These are phyloP conservation scores for Yamadazyma akitaensis DNA, from an alignment of 805 yeast genomes.

Conservation along the genomic window DNA sequence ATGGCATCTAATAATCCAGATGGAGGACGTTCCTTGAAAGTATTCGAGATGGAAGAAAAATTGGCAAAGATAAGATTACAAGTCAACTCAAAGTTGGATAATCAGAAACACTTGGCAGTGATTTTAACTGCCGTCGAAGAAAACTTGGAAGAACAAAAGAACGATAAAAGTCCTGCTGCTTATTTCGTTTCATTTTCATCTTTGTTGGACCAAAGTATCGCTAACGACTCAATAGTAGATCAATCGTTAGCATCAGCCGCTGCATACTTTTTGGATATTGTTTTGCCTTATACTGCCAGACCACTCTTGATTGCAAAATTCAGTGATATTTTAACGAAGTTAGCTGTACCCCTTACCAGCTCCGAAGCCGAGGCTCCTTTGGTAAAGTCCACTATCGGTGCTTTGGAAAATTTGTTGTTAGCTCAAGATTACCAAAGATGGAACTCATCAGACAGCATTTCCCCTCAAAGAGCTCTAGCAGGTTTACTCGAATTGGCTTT, in stretches of 20 bases:
- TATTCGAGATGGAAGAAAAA: conserved; percentile 57
- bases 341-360: conserved; percentile 77
- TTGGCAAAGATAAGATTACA: conserved; percentile 69
- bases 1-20: conserved; percentile 29
- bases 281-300: conserved; percentile 71
- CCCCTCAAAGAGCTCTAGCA: conserved; percentile 79
- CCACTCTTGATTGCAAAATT: conserved; percentile 70
- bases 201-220: conserved; percentile 69
- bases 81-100: conserved; percentile 72
- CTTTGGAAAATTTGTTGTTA: conserved; percentile 70
- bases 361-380: conserved; percentile 75
- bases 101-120: conserved; percentile 82
- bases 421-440: conserved; percentile 83
- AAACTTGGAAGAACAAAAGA: conserved; percentile 65
- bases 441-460: conserved; percentile 53
- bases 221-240: conserved; percentile 52
- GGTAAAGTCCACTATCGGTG: conserved; percentile 79
- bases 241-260: conserved; percentile 66
- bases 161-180: conserved; percentile 65
- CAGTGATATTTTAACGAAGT: conserved; percentile 68
- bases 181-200: conserved; percentile 84
- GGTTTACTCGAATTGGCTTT: conserved; percentile 75
- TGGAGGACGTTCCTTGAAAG: conserved; percentile 32
- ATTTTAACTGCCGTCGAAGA: conserved; percentile 89
- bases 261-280: conserved; percentile 76